Conservation (phyloP, 2,329 filamentous ascomycete genomes). For the Thelonectria olida region DNA sequence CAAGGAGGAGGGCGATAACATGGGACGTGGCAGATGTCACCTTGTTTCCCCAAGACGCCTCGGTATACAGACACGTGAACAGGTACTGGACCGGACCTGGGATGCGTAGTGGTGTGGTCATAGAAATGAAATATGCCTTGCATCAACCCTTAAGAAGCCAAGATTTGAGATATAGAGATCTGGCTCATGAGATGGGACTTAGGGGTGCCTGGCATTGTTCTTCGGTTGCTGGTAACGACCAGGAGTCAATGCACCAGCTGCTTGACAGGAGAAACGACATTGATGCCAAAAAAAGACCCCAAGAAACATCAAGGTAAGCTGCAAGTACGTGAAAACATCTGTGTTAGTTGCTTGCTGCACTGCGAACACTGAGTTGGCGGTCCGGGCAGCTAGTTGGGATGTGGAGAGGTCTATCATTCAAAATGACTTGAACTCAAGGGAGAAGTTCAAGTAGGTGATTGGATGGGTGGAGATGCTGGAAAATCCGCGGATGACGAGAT, state of each 20-base stretch:
- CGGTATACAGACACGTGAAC: no score
- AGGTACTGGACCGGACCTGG: no score
- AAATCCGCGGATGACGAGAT: neutral
- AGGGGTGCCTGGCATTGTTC: neutral
- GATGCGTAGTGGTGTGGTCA: no score
- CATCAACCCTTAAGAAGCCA: no score
- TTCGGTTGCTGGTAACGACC: neutral
- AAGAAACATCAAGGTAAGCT: neutral
- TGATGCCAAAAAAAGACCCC: neutral
- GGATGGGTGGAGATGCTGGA: conserved; percentile 3
- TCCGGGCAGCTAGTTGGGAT: neutral
- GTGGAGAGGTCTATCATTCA: neutral
- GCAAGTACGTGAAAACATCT: neutral
- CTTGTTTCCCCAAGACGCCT: no score
- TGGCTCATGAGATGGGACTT: no score
- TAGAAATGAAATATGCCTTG: no score
- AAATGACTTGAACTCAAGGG: no score
- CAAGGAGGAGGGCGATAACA: neutral
- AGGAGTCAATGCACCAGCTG: neutral
- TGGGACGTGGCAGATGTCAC: no score
- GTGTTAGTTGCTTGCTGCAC: no score
- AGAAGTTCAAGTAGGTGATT: neutral
- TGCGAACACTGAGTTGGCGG: neutral
- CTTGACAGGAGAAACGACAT: conserved; percentile 6
- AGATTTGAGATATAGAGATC: no score